A percentile compares a stretch with the other conserved stretches of the same genome.
These are phyloP conservation scores for Pythium monospermum DNA, from an alignment of 352 stramenopile genomes.

Conservation along the genomic window DNA sequence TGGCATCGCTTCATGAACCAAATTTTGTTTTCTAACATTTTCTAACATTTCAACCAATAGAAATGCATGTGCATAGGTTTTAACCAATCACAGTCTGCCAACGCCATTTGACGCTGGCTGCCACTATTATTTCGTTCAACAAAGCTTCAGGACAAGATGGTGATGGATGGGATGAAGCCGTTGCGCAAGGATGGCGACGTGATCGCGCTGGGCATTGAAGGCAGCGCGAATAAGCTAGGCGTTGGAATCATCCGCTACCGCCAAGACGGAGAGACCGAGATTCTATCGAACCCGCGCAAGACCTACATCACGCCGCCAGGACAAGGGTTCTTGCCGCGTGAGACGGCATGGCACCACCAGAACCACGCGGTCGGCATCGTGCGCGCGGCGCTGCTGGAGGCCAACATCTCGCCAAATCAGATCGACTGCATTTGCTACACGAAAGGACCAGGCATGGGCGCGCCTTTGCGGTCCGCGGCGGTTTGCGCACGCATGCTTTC, in stretches of 20 bases:
- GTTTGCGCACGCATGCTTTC: constrained; percentile 93
- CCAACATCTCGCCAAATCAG: constrained; percentile 77
- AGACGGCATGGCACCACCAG: constrained; percentile 99
- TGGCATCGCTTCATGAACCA: no score
- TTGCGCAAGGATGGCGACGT: constrained; percentile 68
- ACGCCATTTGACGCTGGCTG: constrained; percentile 14
- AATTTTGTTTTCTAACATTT: neutral
- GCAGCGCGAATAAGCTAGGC: constrained; percentile 97
- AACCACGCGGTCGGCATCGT: constrained; percentile 95
- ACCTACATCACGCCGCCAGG: constrained; percentile 98
- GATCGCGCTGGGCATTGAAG: constrained; percentile 97
- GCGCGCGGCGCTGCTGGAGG: constrained; percentile 90
- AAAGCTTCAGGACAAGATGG: constrained; percentile 6
- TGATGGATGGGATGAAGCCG: constrained; percentile 27
- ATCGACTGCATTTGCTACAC: constrained; percentile 95
- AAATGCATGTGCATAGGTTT: constrained; percentile 1
- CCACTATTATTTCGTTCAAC: constrained; percentile 8
- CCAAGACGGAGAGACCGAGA: constrained; percentile 80
- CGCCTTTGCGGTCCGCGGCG: constrained; percentile 93
- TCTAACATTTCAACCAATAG: constrained; percentile 31
- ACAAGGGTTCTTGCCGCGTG: constrained; percentile 96
- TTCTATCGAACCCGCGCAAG: constrained; percentile 98
- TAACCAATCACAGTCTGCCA: constrained; percentile 20
- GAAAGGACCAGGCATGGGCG: constrained; percentile 98
- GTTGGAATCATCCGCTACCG: constrained; percentile 81